Percentiles rank a stretch among this genome's conserved stretches.
Evolutionary conservation across 106 monocot species (phyloP).

Genomic region (Dendrobium nobile): DNA sequence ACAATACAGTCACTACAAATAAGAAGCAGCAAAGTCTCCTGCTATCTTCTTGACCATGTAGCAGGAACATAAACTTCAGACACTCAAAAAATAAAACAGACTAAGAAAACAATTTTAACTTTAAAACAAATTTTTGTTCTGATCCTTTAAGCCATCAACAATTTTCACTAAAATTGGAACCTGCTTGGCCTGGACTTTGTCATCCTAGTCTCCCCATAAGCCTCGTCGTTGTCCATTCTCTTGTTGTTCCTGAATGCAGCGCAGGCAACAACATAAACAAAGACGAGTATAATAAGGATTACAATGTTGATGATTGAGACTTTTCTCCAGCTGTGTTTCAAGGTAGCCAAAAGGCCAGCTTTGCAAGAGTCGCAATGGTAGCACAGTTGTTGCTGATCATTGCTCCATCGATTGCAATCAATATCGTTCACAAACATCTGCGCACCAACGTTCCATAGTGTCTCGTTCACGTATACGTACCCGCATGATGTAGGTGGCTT

Average conservation of each 20-base stretch:
- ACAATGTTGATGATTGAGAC: slow-evolving; percentile 62
- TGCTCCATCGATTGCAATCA: slow-evolving; percentile 61
- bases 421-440: slow-evolving; percentile 13
- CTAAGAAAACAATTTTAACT: too few relatives aligned
- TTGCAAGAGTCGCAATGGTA: slow-evolving; percentile 58
- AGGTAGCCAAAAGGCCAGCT: slow-evolving; percentile 44
- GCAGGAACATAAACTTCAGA: background rate
- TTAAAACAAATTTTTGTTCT: background rate
- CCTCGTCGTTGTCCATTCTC: slow-evolving; percentile 46
- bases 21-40: background rate
- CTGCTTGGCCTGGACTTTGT: slow-evolving; percentile 58
- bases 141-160: background rate
- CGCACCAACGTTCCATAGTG: slow-evolving; percentile 26
- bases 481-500: slow-evolving; percentile 67
- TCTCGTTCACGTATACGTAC: slow-evolving; percentile 46
- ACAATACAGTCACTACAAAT: background rate
- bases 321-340: slow-evolving; percentile 51
- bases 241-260: slow-evolving; percentile 45
- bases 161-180: slow-evolving; percentile 44
- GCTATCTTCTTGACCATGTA: background rate
- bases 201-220: slow-evolving; percentile 46
- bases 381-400: slow-evolving; percentile 61
- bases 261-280: slow-evolving; percentile 40
- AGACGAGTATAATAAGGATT: slow-evolving; percentile 47
- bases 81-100: too few relatives aligned